These are phyloP conservation scores for Magnaporthiopsis incrustans DNA, from an alignment of 2,329 filamentous ascomycete species.

Conservation along the genomic window DNA sequence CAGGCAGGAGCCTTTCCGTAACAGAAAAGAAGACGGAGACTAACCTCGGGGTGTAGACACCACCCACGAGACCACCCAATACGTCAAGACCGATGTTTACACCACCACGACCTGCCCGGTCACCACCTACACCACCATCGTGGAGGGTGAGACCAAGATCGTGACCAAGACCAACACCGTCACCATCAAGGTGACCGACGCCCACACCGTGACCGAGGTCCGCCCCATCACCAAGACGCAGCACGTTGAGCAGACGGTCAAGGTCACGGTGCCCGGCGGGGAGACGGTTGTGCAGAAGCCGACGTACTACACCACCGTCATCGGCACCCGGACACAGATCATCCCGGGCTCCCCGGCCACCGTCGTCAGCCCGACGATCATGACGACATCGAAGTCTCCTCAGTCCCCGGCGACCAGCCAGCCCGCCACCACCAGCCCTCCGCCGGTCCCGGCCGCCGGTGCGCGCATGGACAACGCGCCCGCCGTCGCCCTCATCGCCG, in stretches of 20 bases:
- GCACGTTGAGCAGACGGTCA: conserved; percentile 31
- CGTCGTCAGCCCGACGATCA: conserved; percentile 22
- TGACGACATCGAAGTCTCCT: conserved; percentile 10
- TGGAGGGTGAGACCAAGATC: conserved; percentile 30
- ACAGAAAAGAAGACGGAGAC: conserved; percentile 16
- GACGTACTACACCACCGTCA: conserved; percentile 22
- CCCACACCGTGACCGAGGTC: conserved; percentile 28
- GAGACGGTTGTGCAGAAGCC: conserved; percentile 27
- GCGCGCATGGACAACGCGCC: conserved; percentile 23
- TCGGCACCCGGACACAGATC: conserved; percentile 22
- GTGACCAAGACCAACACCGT: conserved; percentile 34
- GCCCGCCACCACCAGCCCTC: conserved; percentile 9
- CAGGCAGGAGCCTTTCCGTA: conserved; percentile 20
- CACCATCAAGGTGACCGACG: conserved; percentile 28
- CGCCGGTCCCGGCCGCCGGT: conserved; percentile 19
- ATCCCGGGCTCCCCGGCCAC: conserved; percentile 19
- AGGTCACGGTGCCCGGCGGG: conserved; percentile 24
- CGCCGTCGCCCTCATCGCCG: conserved; percentile 28
- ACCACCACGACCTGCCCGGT: conserved; percentile 31
- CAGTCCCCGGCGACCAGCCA: conserved; percentile 11
- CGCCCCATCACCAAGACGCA: conserved; percentile 32
- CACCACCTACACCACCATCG: conserved; percentile 34
- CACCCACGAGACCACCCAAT: conserved; percentile 3
- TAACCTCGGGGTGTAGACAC: conserved; percentile 3
- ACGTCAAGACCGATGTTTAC: conserved; percentile 19